Evolutionary conservation across 768 basidiomycete species (phyloP).

Genomic region (Xerocomus brunneocitrinus): DNA sequence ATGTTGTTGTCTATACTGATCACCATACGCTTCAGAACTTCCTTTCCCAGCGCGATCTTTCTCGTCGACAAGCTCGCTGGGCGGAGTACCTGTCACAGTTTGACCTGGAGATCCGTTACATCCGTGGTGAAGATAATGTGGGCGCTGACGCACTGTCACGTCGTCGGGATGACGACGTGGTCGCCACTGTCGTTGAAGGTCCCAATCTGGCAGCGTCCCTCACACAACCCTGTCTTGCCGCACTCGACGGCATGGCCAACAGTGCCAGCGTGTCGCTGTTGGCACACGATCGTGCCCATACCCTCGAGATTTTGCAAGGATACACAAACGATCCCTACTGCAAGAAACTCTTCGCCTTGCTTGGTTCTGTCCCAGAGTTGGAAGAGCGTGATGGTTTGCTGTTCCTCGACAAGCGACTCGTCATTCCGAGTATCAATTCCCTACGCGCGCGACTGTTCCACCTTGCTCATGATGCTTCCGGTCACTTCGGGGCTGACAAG

Average conservation of each 20-base stretch:
- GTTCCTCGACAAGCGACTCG: constrained; percentile 2
- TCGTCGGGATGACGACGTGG: background rate
- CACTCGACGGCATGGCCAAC: no score
- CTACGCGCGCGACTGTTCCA: constrained; percentile 18
- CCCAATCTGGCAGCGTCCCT: no score
- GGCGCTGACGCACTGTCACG: constrained; percentile 39
- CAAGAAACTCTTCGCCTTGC: background rate
- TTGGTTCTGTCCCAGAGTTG: background rate
- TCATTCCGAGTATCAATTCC: constrained; percentile 6
- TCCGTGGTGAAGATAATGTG: constrained; percentile 27
- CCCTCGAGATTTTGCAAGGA: background rate
- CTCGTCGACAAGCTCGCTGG: constrained; percentile 31
- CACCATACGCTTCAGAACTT: constrained; percentile 23
- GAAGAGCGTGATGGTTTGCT: background rate
- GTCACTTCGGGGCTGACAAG: constrained; percentile 36
- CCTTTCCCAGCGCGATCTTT: background rate
- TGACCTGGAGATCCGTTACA: constrained; percentile 16
- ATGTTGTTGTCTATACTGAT: constrained; percentile 23
- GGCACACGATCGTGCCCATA: background rate
- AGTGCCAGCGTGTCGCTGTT: background rate
- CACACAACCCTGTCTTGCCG: no score
- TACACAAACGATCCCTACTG: constrained; percentile 13
- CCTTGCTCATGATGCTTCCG: constrained; percentile 27
- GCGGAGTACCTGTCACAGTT: constrained; percentile 36
- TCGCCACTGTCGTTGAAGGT: no score